Evolutionary conservation across 2,329 filamentous ascomycete genomes (phyloP), one percentile per base, ranked within the genome.

Genomic region (Scedosporium minutisporum): DNA sequence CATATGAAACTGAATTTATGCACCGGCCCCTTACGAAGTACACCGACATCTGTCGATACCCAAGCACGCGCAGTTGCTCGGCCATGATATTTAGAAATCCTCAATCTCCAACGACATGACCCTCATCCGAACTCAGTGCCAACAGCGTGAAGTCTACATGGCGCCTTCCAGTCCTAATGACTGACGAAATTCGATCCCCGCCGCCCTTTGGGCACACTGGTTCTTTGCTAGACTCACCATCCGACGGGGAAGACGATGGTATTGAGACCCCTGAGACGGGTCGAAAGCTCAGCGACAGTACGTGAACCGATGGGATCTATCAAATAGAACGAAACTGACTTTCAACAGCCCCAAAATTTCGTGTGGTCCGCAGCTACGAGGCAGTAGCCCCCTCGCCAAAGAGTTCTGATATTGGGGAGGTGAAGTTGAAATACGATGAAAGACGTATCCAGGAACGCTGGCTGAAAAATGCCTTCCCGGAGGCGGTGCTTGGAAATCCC

Each of bases 401-500:
- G 51, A 16, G n/a, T 9, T 14, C 42, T 33, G 23, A 53, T n/a
- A 33, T 38, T 12, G 33, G 60, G 62, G 25, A 55, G 58, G 38
- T 58, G 63, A 51, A 5, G 51, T 3, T 57, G 65, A 42, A 64
- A 57, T 60, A 60, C 29, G 63, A 69, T 62, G 69, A 70, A 65
- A 68, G 72, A 25, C 68, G 72, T 63, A 64, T 69, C 4, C 79
- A 82, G 63, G 73, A 72, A 58, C 74, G 74, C 72, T 85, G 81
- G 81, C 76, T 86, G 3, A 68, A 77, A 55, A 78, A 79, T 51
- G 71, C 72, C 38, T 74, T 81, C n/a, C 82, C 83, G 1, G 80
- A 83, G 64, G 79, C 80, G 2, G 75, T 75, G 61, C 68, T 78
- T 59, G 77, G 76, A 23, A 74, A 75, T 41, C 66, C 69, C 0